These are phyloP conservation scores for Abrus pulchellus DNA, from an alignment of 306 rosid species.

Conservation along the genomic window DNA sequence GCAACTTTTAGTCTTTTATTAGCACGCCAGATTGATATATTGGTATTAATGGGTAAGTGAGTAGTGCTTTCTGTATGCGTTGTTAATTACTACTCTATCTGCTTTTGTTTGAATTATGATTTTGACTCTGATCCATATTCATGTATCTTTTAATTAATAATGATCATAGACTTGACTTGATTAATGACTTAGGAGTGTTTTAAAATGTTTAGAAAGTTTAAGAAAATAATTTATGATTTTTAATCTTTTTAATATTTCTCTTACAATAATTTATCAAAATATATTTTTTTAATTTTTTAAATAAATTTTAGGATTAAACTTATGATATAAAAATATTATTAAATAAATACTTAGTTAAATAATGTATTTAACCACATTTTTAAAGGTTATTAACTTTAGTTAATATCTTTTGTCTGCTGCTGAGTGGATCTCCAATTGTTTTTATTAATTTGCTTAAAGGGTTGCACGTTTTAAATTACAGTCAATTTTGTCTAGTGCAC, in stretches of 20 bases:
- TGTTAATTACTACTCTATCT: background rate
- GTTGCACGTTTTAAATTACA: conserved; percentile 32
- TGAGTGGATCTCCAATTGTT: background rate
- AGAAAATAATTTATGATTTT: too few species aligned
- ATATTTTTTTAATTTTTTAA: too few species aligned
- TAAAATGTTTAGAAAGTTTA: too few species aligned
- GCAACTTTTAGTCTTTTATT: background rate
- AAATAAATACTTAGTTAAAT: too few species aligned
- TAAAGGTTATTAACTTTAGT: background rate
- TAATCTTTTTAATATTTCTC: too few species aligned
- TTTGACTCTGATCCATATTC: background rate
- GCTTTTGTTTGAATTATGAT: background rate
- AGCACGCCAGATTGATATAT: background rate
- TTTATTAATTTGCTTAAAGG: background rate
- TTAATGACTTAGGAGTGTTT: too few species aligned
- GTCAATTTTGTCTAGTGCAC: background rate
- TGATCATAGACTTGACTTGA: background rate
- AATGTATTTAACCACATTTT: background rate
- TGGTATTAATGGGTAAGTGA: conserved; percentile 15
- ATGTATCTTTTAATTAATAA: background rate
- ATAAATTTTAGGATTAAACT: too few species aligned
- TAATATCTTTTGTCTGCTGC: conserved; percentile 18
- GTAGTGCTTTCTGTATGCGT: background rate
- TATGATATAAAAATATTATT: too few species aligned
- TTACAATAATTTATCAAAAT: too few species aligned